phyloP scores from a whole-genome alignment of 768 basidiomycete species.

The Collybia sp. region DNA sequence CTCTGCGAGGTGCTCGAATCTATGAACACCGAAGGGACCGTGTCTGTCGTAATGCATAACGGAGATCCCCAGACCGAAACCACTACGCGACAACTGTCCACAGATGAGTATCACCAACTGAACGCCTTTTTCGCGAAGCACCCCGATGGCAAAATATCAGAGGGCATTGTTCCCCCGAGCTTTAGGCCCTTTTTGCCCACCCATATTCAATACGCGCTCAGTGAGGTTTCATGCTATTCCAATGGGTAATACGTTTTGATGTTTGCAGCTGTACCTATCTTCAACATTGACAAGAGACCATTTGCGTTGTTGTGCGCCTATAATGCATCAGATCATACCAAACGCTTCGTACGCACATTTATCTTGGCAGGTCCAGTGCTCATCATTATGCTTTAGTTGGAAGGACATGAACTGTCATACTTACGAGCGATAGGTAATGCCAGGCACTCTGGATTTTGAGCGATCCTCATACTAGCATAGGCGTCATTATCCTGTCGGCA shows the following conservation, averaged over 20 bases:
- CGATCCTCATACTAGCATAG: conserved; percentile 22
- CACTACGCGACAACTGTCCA: conserved; percentile 50
- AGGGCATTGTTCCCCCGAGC: conserved; percentile 80
- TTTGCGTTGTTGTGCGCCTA: conserved; percentile 91
- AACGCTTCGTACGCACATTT: conserved; percentile 62
- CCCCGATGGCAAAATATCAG: conserved; percentile 85
- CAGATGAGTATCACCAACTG: conserved; percentile 71
- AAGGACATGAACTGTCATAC: conserved; percentile 89
- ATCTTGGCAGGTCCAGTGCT: background rate
- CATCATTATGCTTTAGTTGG: conserved; percentile 44
- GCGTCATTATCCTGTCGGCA: conserved; percentile 90
- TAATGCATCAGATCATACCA: conserved; percentile 75
- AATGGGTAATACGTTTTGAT: conserved; percentile 3
- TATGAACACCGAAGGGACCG: conserved; percentile 50
- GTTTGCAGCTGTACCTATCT: conserved; percentile 77
- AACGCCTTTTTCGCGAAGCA: conserved; percentile 73
- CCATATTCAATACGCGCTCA: conserved; percentile 82
- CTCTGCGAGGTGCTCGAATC: conserved; percentile 86
- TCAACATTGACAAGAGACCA: conserved; percentile 88
- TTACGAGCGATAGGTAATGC: conserved; percentile 77
- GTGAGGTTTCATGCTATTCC: conserved; percentile 36
- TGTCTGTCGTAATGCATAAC: conserved; percentile 68
- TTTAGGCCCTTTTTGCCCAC: conserved; percentile 79
- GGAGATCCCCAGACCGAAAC: conserved; percentile 53
- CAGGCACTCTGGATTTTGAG: background rate